A percentile compares a stretch with the other conserved stretches of the same genome.
phyloP scores from a whole-genome alignment of 768 basidiomycete genomes.

The Guyanaporus albipodus region DNA sequence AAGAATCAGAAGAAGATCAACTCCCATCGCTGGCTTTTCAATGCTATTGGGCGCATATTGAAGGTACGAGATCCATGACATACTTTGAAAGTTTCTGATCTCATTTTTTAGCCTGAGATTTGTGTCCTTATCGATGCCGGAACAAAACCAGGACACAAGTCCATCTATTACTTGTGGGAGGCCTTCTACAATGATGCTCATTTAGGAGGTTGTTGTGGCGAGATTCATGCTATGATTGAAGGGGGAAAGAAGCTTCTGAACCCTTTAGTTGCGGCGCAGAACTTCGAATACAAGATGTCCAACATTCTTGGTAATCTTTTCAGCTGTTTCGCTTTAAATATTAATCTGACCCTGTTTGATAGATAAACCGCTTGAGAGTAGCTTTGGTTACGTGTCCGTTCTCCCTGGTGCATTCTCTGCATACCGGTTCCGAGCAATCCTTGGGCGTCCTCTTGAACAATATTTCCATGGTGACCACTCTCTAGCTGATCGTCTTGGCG shows the following conservation, averaged over 20 bases:
- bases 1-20: conserved; percentile 97
- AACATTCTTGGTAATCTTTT: conserved; percentile 76
- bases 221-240: conserved; percentile 96
- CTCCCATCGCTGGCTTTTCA: conserved; percentile 94
- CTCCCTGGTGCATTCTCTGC: conserved; percentile 96
- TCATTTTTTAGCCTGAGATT: conserved; percentile 65
- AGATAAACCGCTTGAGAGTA: conserved; percentile 94
- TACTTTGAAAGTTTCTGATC: conserved; percentile 1
- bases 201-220: conserved; percentile 87
- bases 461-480: conserved; percentile 89
- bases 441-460: conserved; percentile 80
- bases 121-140: conserved; percentile 94
- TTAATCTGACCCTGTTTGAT: conserved; percentile 7
- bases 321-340: not conserved
- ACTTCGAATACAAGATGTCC: conserved; percentile 98
- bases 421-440: conserved; percentile 90
- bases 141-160: conserved; percentile 95
- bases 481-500: conserved; percentile 85
- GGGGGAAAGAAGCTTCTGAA: conserved; percentile 90
- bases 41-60: conserved; percentile 81
- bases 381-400: conserved; percentile 94
- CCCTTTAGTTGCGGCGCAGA: conserved; percentile 90
- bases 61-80: conserved; percentile 40
- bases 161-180: conserved; percentile 94
- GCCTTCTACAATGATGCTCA: conserved; percentile 79